Conservation (phyloP, 2,329 filamentous ascomycete species). For the Talaromyces piceae region DNA sequence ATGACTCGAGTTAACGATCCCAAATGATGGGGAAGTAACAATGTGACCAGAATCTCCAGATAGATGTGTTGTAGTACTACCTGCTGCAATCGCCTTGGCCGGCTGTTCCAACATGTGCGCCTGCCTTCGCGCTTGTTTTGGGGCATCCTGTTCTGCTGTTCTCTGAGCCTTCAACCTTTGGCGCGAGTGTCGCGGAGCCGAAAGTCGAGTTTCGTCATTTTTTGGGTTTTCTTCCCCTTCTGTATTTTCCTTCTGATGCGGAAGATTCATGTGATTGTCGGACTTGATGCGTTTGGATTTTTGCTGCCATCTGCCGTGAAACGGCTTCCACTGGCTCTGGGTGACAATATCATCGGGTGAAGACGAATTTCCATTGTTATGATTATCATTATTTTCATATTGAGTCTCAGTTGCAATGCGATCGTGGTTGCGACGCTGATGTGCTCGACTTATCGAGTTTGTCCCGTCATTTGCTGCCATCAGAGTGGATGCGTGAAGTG, state of each 20-base stretch:
- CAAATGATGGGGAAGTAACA: too few relatives aligned
- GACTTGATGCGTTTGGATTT: neutral
- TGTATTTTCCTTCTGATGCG: neutral
- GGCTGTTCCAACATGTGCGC: neutral
- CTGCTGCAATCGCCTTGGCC: neutral
- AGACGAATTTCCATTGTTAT: neutral
- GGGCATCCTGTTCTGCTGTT: neutral
- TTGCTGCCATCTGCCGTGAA: neutral
- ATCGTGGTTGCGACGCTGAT: neutral
- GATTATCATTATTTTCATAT: neutral
- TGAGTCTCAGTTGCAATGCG: neutral
- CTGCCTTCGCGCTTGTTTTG: neutral
- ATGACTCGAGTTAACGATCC: too few relatives aligned
- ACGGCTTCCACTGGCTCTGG: neutral
- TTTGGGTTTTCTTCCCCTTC: neutral
- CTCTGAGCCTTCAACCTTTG: neutral
- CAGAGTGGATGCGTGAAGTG: neutral
- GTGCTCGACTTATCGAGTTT: neutral
- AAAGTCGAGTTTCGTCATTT: neutral
- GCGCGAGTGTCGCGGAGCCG: neutral
- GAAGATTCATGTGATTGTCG: neutral
- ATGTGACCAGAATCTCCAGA: too few relatives aligned
- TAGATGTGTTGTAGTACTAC: neutral
- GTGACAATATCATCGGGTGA: neutral
- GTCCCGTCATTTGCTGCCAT: neutral